Base-by-base conservation (phyloP, 257 asterid genomes). In the Fraxinus anomala region DNA sequence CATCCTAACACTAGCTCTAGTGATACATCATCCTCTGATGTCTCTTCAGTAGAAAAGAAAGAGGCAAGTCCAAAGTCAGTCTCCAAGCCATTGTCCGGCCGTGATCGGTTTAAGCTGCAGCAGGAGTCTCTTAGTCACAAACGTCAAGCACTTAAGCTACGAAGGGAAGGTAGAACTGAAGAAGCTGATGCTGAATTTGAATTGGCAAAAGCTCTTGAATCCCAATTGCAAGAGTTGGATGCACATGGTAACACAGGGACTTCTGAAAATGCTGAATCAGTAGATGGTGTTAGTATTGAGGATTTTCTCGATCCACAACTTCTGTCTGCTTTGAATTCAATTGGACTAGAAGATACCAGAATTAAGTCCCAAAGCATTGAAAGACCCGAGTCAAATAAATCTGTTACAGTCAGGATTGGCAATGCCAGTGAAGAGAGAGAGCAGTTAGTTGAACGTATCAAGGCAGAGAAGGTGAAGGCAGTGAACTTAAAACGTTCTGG, bases 241-340 rank as follows among this genome's bases (percentile, higher is more conserved):
- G 73, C 78, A 8, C 85, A 76, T 19, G 87, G 85, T 81, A 37
- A 86, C 6, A 30, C 79, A 5, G 54, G 17, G 31, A 67, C 85
- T 71, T 73, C 86, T 51, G 83, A 74, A 65, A 73, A 44, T 74
- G 77, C 73, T 26, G 90, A 79, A 80, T 77, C 85, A 16, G 83
- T 67, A 39, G 93, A 83, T 49, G 92, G 79, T 78, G 92, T 86
- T 59, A 79, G 72, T 61, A 83, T 92, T 23, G 97, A 91, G 86
- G 96, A 92, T 88, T 92, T 90, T 74, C 98, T 94, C 6, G 98
- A 94, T 85, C 98, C 96, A 86, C 96, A 89, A 77, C 96, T 94
- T 77, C 56, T 92, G 83, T 92, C 96, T 28, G 97, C 97, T 66
- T 84, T 94, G 86, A 93, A 86, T 67, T 90, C 94, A 44, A 86